Percentiles rank a stretch among this genome's conserved stretches.
Conservation (phyloP, 345 rosid genomes). For the Chamaenerion angustifolium region DNA sequence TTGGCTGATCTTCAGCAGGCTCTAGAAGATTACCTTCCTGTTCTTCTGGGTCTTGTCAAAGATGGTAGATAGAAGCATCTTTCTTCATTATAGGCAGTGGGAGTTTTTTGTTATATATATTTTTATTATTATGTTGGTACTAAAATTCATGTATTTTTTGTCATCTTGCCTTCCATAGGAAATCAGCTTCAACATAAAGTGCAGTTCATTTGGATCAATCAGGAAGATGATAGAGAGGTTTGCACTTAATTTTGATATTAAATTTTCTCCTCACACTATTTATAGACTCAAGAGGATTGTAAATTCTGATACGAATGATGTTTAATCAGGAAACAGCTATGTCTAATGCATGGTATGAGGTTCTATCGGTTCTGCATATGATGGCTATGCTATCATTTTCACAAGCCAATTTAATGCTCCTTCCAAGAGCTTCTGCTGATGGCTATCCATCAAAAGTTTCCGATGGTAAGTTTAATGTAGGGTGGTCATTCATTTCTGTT, state of each 20-base stretch:
- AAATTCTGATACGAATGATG: neutral
- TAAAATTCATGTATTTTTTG: neutral
- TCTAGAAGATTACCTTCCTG: conserved; percentile 93
- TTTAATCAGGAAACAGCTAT: conserved; percentile 72
- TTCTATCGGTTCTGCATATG: conserved; percentile 87
- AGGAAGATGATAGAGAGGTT: conserved; percentile 91
- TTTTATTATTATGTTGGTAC: no score
- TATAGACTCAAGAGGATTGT: neutral
- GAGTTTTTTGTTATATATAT: no score
- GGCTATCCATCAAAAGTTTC: conserved; percentile 77
- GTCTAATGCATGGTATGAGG: conserved; percentile 91
- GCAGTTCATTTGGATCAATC: conserved; percentile 82
- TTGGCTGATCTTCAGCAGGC: conserved; percentile 93
- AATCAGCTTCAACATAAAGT: conserved; percentile 69
- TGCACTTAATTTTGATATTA: neutral
- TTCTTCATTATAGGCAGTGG: conserved; percentile 2
- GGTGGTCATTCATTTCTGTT: neutral
- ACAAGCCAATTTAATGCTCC: conserved; percentile 79
- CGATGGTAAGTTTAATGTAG: conserved; percentile 43
- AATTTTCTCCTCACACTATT: no score
- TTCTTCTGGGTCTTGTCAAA: conserved; percentile 72
- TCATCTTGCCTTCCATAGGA: conserved; percentile 25
- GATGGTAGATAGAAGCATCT: conserved; percentile 39
- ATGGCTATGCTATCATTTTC: conserved; percentile 88
- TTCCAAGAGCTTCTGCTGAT: conserved; percentile 73